phyloP scores from a whole-genome alignment of 1,284 basidiomycete species.

The Lentinula novae-zelandiae region DNA sequence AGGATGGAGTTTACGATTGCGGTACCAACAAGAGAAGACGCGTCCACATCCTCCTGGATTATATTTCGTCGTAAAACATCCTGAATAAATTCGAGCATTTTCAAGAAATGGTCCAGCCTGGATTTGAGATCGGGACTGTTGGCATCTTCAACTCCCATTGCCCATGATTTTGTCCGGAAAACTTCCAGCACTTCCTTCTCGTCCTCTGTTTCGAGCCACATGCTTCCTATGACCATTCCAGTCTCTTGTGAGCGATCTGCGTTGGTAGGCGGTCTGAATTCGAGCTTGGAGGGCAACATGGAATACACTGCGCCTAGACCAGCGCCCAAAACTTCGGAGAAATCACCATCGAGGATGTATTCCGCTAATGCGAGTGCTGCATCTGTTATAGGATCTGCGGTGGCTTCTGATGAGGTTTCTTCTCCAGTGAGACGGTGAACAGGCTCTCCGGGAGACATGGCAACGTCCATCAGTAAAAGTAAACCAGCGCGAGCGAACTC shows the following conservation, averaged over 20 bases:
- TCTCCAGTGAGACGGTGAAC: constrained; percentile 36
- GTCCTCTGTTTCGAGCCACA: constrained; percentile 44
- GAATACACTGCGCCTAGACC: constrained; percentile 94
- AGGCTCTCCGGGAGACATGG: constrained; percentile 72
- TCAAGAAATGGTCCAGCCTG: constrained; percentile 85
- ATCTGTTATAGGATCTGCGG: constrained; percentile 70
- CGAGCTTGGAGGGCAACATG: constrained; percentile 83
- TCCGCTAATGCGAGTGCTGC: constrained; percentile 85
- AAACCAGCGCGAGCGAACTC: constrained; percentile 92
- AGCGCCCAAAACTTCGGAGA: constrained; percentile 93
- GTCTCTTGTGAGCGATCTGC: constrained; percentile 35
- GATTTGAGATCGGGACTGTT: constrained; percentile 73
- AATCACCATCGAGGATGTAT: constrained; percentile 94
- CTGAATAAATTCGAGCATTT: constrained; percentile 88
- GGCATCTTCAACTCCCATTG: constrained; percentile 72
- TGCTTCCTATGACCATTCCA: constrained; percentile 67
- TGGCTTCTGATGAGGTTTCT: constrained; percentile 21
- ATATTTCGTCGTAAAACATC: constrained; percentile 76
- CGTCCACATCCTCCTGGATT: constrained; percentile 45
- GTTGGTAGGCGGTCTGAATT: constrained; percentile 49
- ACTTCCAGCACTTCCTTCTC: constrained; percentile 51
- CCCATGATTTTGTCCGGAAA: constrained; percentile 50
- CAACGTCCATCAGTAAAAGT: constrained; percentile 91
- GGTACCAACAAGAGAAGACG: constrained; percentile 62
- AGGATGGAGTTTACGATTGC: constrained; percentile 81